Percentiles rank a stretch among this genome's conserved stretches.
phyloP scores from a whole-genome alignment of 345 rosid species.

The Gossypium stocksii region DNA sequence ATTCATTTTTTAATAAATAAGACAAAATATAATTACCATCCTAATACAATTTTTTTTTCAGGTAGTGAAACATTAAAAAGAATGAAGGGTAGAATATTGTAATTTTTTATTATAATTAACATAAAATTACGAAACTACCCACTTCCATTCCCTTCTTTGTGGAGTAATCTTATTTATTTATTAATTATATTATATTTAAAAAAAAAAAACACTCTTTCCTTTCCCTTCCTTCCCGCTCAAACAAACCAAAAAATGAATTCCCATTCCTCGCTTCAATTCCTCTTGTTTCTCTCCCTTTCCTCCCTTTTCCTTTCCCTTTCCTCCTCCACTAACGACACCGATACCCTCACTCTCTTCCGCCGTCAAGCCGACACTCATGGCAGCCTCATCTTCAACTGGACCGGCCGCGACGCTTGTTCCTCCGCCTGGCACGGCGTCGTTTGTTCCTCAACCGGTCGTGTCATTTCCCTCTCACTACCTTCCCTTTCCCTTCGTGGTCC shows the following conservation, averaged over 20 bases:
- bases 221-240: conserved; percentile 47
- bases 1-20: no score
- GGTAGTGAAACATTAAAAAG: no score
- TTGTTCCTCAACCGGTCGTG: conserved; percentile 58
- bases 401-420: conserved; percentile 62
- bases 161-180: background rate
- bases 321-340: conserved; percentile 51
- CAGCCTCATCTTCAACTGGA: conserved; percentile 73
- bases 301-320: conserved; percentile 4
- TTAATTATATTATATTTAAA: background rate
- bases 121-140: background rate
- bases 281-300: conserved; percentile 8
- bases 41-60: no score
- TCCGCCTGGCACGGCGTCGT: conserved; percentile 68
- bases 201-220: conserved; percentile 6
- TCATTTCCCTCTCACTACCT: conserved; percentile 56
- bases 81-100: no score
- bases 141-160: conserved; percentile 6
- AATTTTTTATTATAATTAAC: no score
- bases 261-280: background rate
- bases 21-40: rapidly evolving
- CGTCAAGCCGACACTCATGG: conserved; percentile 77
- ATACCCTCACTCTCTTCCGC: conserved; percentile 75
- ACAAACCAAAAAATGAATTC: conserved; percentile 27
- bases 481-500: conserved; percentile 77